Percentiles rank a stretch among this genome's conserved stretches.
These are phyloP conservation scores for Sapria himalayana DNA, from an alignment of 345 rosid species.

Conservation along the genomic window DNA sequence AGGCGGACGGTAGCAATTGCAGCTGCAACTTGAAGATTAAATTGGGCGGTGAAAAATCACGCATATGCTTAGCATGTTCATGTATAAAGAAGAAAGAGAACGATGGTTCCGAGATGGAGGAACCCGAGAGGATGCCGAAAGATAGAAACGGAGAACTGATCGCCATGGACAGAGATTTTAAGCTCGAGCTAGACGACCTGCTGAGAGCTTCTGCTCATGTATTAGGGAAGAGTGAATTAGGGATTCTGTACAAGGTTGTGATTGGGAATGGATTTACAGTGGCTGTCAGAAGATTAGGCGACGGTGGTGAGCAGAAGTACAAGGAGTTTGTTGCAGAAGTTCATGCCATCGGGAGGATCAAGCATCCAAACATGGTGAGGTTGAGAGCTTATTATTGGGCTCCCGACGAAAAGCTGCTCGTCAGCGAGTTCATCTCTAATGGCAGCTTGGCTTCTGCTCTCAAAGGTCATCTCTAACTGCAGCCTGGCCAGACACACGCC, in stretches of 20 bases:
- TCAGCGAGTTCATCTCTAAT: constrained; percentile 71
- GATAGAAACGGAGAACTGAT: constrained; percentile 53
- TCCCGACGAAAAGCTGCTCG: constrained; percentile 82
- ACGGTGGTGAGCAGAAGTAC: constrained; percentile 86
- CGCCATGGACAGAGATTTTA: constrained; percentile 80
- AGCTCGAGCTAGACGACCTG: constrained; percentile 79
- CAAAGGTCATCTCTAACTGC: constrained; percentile 41
- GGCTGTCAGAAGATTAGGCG: constrained; percentile 85
- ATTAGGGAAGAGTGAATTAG: constrained; percentile 87
- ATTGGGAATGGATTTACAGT: constrained; percentile 87
- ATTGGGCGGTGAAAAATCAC: constrained; percentile 27
- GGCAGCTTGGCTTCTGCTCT: constrained; percentile 80
- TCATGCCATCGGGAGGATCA: constrained; percentile 72
- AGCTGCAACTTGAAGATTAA: constrained; percentile 65
- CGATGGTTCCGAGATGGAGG: constrained; percentile 58
- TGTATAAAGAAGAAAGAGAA: constrained; percentile 12
- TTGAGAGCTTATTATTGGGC: constrained; percentile 98
- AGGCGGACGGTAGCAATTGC: constrained; percentile 46
- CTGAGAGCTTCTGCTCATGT: constrained; percentile 93
- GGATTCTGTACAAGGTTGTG: constrained; percentile 93
- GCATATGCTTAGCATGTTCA: constrained; percentile 13
- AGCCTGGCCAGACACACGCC: no score
- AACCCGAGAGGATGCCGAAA: constrained; percentile 21
- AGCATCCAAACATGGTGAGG: constrained; percentile 85
- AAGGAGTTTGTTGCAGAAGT: constrained; percentile 80